Evolutionary conservation across 768 basidiomycete species (phyloP).

Genomic region (Lactarius sp.): DNA sequence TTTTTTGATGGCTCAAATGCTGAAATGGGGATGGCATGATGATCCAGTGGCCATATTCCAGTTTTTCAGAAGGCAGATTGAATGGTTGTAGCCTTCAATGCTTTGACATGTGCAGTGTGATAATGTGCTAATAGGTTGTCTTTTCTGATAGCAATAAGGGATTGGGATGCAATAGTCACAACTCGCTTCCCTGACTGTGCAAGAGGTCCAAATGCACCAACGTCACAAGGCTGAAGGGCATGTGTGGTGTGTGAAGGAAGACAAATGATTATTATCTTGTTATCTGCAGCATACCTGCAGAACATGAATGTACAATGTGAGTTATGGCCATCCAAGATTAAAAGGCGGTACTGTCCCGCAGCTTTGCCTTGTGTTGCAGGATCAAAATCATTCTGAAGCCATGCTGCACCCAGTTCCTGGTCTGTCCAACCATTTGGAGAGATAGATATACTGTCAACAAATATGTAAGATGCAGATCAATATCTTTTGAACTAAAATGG

Average conservation of each 20-base stretch:
- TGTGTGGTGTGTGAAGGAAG: background rate
- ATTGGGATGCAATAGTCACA: background rate
- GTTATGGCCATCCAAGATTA: background rate
- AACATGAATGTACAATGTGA: background rate
- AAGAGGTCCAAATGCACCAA: background rate
- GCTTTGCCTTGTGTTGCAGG: background rate
- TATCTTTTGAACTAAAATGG: too few species aligned
- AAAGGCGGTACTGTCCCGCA: background rate
- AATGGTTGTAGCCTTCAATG: background rate
- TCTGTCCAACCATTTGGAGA: background rate
- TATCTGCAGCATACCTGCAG: background rate
- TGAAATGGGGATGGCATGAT: background rate
- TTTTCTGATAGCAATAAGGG: background rate
- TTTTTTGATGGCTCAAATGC: background rate
- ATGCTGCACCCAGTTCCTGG: background rate
- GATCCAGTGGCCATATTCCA: background rate
- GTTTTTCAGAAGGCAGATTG: background rate
- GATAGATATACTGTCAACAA: background rate
- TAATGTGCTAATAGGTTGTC: background rate
- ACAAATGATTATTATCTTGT: background rate
- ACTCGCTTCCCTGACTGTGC: background rate
- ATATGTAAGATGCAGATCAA: too few species aligned
- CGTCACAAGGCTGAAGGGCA: background rate
- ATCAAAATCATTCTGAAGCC: background rate
- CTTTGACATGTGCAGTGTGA: background rate